These are phyloP conservation scores for Ceratobasidium sp. DNA, from an alignment of 1,284 basidiomycete genomes.

Conservation along the genomic window DNA sequence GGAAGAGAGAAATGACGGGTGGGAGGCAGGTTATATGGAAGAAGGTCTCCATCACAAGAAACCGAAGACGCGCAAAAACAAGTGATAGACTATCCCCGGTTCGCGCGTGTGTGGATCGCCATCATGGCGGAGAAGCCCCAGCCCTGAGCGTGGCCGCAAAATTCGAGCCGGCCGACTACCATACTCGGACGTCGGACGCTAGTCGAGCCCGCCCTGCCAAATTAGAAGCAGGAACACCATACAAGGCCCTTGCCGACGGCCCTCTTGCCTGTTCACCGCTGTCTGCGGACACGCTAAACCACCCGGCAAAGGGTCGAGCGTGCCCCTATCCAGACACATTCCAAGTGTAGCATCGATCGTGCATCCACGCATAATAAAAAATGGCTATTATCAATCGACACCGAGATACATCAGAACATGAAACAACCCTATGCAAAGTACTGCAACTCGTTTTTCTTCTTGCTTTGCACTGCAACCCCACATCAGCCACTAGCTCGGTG, in stretches of 20 bases:
- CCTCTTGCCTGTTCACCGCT: background rate
- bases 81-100: constrained; percentile 14
- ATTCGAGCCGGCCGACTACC: background rate
- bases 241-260: constrained; percentile 4
- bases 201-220: background rate
- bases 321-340: background rate
- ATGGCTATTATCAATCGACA: constrained; percentile 25
- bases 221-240: constrained; percentile 1
- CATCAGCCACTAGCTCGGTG: background rate
- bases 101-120: constrained; percentile 6
- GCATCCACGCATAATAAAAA: constrained; percentile 16
- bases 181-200: background rate
- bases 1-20: background rate
- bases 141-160: background rate
- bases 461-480: constrained; percentile 68
- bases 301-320: constrained; percentile 11
- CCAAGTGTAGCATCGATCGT: background rate
- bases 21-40: constrained; percentile 13
- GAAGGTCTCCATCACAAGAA: background rate
- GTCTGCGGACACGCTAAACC: background rate
- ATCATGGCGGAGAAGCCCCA: background rate
- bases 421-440: constrained; percentile 76
- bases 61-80: constrained; percentile 20
- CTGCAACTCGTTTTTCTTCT: constrained; percentile 95
- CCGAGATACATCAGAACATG: constrained; percentile 7